Percentiles rank a stretch among this genome's conserved stretches.
phyloP scores from a whole-genome alignment of 305 asterid genomes.

The Solanum hybrid region DNA sequence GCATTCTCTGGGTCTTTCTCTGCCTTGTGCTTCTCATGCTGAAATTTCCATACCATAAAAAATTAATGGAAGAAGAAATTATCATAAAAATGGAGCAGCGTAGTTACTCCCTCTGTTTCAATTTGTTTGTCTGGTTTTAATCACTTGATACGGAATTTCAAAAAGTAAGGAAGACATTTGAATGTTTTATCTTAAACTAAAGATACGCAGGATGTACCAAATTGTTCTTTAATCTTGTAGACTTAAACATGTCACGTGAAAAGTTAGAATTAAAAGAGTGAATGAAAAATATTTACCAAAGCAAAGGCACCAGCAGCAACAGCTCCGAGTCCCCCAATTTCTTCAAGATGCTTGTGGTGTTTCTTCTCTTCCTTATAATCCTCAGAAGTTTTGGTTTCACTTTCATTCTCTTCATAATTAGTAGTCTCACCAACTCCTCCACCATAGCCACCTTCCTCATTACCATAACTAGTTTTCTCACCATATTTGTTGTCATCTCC shows the following conservation, averaged over 20 bases:
- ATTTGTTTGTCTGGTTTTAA: no score
- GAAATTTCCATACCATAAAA: not conserved
- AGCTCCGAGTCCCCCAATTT: constrained; percentile 38
- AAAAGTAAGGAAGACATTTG: no score
- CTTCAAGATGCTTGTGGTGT: constrained; percentile 45
- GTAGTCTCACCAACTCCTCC: not conserved
- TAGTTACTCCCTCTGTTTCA: no score
- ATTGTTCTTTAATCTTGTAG: no score
- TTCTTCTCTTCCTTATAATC: constrained; percentile 35
- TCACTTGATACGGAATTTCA: no score
- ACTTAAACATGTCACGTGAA: no score
- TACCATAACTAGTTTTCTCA: not conserved
- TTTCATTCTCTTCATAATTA: not conserved
- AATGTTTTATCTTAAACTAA: no score
- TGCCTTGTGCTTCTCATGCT: constrained; percentile 50
- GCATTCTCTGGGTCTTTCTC: constrained; percentile 51
- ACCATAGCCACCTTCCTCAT: not conserved
- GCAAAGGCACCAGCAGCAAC: constrained; percentile 49
- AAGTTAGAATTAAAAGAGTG: not conserved
- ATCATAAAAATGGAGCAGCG: not conserved
- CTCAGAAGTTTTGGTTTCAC: not conserved
- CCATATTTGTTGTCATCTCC: not conserved
- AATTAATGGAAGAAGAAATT: not conserved
- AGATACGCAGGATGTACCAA: no score
- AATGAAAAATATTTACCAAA: constrained; percentile 19